These are phyloP conservation scores for Persicaria maculosa DNA, from an alignment of 148 eudicot species.

Conservation along the genomic window DNA sequence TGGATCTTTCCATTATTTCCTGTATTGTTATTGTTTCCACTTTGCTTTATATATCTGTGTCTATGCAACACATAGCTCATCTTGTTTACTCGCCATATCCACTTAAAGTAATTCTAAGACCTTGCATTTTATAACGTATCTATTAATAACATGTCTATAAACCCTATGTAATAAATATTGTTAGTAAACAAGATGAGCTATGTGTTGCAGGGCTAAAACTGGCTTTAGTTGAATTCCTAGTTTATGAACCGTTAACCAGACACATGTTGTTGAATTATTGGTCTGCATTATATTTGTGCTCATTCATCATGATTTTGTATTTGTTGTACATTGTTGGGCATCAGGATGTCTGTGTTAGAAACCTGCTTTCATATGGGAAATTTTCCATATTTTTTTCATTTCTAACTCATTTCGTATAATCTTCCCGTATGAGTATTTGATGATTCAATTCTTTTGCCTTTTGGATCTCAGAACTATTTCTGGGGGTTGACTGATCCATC, in stretches of 20 bases:
- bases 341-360: background rate
- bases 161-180: too few relatives aligned
- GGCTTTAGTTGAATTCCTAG: background rate
- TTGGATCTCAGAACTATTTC: conserved; percentile 20
- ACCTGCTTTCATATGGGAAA: background rate
- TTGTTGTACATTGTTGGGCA: background rate
- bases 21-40: too few relatives aligned
- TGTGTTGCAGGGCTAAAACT: background rate
- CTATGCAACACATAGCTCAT: too few relatives aligned
- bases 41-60: too few relatives aligned
- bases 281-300: background rate
- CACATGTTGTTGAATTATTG: background rate
- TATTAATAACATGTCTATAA: too few relatives aligned
- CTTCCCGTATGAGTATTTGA: background rate
- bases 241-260: background rate
- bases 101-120: background rate
- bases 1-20: too few relatives aligned
- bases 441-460: conserved; percentile 10
- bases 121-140: background rate
- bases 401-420: background rate
- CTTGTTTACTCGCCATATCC: too few relatives aligned
- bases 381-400: background rate
- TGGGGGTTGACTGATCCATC: conserved; percentile 55
- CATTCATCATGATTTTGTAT: background rate
- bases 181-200: background rate